Evolutionary conservation across 805 yeast species (phyloP).

Genomic region (Yamadazyma akitaensis): DNA sequence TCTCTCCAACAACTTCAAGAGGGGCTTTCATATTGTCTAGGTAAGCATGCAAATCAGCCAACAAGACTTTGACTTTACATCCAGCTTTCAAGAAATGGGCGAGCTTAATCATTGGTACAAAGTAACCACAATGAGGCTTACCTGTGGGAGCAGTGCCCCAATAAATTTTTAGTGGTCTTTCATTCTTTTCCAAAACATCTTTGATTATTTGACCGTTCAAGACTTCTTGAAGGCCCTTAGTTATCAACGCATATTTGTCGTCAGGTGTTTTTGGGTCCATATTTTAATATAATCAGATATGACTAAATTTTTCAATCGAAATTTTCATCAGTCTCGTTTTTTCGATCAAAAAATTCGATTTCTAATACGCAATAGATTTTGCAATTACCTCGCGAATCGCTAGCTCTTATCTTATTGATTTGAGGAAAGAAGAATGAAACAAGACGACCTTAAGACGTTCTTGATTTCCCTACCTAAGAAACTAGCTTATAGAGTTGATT

Average conservation of each 20-base stretch:
- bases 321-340: neutral
- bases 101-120: slow-evolving; percentile 94
- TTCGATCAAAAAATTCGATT: neutral
- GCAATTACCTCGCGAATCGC: neutral
- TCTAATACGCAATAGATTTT: neutral
- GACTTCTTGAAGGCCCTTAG: slow-evolving; percentile 87
- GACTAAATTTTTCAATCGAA: neutral
- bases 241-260: slow-evolving; percentile 70
- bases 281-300: neutral
- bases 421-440: slow-evolving; percentile 14
- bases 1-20: slow-evolving; percentile 79
- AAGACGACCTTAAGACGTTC: slow-evolving; percentile 23
- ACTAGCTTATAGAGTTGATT: slow-evolving; percentile 13
- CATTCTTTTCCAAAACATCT: slow-evolving; percentile 73
- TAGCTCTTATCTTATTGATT: neutral
- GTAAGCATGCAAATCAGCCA: slow-evolving; percentile 96
- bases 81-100: slow-evolving; percentile 96
- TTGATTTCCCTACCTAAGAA: slow-evolving; percentile 24
- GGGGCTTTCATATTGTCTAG: slow-evolving; percentile 99
- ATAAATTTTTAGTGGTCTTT: slow-evolving; percentile 81
- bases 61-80: slow-evolving; percentile 83
- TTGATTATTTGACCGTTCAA: slow-evolving; percentile 85
- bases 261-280: slow-evolving; percentile 27
- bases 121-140: slow-evolving; percentile 97
- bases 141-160: slow-evolving; percentile 99